Conservation (phyloP, 108 stramenopile species). For the Licmophora abbreviata region DNA sequence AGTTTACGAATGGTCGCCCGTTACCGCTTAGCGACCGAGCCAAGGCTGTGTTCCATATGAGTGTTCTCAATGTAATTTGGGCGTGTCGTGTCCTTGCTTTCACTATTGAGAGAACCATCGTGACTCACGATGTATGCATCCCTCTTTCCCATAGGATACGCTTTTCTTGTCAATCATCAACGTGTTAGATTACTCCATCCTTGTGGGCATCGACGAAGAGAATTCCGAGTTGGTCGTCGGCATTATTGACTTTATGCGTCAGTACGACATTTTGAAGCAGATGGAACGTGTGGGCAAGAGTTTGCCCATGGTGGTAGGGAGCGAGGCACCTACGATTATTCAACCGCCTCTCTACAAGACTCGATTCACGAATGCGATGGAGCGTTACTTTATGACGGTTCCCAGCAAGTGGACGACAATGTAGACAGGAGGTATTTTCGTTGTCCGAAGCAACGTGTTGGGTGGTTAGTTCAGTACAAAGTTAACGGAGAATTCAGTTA, state of each 20-base stretch:
- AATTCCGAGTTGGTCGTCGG: constrained; percentile 91
- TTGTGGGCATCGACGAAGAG: constrained; percentile 93
- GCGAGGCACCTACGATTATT: constrained; percentile 95
- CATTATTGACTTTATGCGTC: constrained; percentile 97
- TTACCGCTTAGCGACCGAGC: constrained; percentile 89
- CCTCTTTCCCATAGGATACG: no score
- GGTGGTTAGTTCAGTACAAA: no score
- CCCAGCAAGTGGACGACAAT: constrained; percentile 95
- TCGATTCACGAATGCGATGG: constrained; percentile 94
- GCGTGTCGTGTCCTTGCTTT: neutral
- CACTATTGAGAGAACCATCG: neutral
- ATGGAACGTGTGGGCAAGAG: constrained; percentile 94
- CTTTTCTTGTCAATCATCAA: constrained; percentile 93
- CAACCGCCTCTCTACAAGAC: constrained; percentile 93
- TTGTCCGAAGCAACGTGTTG: no score
- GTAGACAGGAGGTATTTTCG: no score
- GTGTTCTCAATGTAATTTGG: constrained; percentile 85
- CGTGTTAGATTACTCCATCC: constrained; percentile 95
- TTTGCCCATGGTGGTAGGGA: constrained; percentile 95
- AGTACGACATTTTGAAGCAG: constrained; percentile 97
- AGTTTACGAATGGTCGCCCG: constrained; percentile 87
- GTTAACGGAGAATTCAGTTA: no score
- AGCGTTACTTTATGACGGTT: constrained; percentile 95
- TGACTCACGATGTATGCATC: neutral
- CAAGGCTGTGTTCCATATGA: constrained; percentile 90